phyloP scores from a whole-genome alignment of 2,329 filamentous ascomycete species.

The Colletotrichum aenigma region DNA sequence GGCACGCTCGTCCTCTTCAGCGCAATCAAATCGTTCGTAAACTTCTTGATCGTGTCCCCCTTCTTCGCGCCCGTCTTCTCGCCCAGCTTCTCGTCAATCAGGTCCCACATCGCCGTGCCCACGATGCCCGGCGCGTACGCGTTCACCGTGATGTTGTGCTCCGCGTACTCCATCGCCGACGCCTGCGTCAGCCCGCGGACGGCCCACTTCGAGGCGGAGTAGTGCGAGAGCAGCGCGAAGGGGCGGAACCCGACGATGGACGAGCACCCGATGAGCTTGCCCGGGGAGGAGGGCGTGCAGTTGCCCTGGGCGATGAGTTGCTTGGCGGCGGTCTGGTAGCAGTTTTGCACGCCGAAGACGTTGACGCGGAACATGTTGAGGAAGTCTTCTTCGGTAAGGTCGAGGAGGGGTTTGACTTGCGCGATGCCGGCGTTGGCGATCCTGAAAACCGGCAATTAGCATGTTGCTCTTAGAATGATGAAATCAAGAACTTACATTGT shows the following conservation, averaged over 20 bases:
- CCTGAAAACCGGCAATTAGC: slow-evolving; percentile 22
- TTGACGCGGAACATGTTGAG: slow-evolving; percentile 67
- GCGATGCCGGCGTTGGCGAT: slow-evolving; percentile 68
- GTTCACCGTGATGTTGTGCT: slow-evolving; percentile 69
- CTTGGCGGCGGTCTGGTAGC: slow-evolving; percentile 65
- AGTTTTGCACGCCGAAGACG: slow-evolving; percentile 68
- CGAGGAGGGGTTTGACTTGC: slow-evolving; percentile 59
- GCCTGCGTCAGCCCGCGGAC: slow-evolving; percentile 70
- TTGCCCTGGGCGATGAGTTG: slow-evolving; percentile 63
- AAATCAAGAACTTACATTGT: slow-evolving; percentile 31
- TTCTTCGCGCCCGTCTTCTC: slow-evolving; percentile 50
- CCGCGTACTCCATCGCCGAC: slow-evolving; percentile 65
- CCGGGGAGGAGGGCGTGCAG: slow-evolving; percentile 39
- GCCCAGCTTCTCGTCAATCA: slow-evolving; percentile 62
- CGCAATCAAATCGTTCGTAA: slow-evolving; percentile 56
- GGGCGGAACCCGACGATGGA: slow-evolving; percentile 64
- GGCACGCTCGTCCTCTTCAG: slow-evolving; percentile 62
- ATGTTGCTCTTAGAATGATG: slow-evolving; percentile 38
- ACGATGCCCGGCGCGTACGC: slow-evolving; percentile 72
- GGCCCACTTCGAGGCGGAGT: slow-evolving; percentile 69
- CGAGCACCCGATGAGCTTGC: slow-evolving; percentile 46
- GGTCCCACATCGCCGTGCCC: slow-evolving; percentile 71
- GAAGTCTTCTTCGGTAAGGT: slow-evolving; percentile 62
- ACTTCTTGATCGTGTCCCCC: slow-evolving; percentile 55
- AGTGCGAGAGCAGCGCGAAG: slow-evolving; percentile 65